Evolutionary conservation across 1,284 basidiomycete species (phyloP), one percentile per base, ranked within the genome.

Genomic region (Rhodotorula sp.): DNA sequence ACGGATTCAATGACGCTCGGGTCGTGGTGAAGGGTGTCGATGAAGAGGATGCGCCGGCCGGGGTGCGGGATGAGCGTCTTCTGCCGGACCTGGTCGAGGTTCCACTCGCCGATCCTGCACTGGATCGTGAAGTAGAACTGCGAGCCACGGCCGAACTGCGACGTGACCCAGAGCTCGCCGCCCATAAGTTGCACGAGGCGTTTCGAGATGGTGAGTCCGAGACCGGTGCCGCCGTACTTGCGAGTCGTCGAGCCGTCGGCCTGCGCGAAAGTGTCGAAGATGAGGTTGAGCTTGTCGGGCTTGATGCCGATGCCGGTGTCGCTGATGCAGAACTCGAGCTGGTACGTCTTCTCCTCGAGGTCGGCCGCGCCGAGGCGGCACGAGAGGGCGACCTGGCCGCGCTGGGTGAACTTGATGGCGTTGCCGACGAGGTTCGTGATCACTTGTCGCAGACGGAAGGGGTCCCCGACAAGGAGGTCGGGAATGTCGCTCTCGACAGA

Each of bases 271-370:
- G 96, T 99, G 80, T 99, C 95, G 81, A 99, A 99, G 79, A 99
- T 99, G 79, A 99, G 85, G 78, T 95, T 95, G 70, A 99, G 83
- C 84, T 99, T 99, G 81, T 99, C 96, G 81, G 94, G 94, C 76
- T 96, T 94, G 81, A 99, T 99, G 70, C 96, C 96, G 78, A 99
- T 99, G 74, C 96, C 96, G 1, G 94, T 97, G 80, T 99, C 96
- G 62, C 89, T 89, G 20, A 99, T 95, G 79, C 94, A 97, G 84
- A 99, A 97, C 82, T 98, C 93, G 44, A 99, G 84, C 63, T 92
- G 92, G 59, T 94, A 89, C 76, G 86, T 88, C 77, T 87, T 84
- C 76, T 90, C 87, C 75, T 90, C 87, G 76, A 89, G 86, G 78
- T 82, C 81, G 65, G 82, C 80, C 48, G 77, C 78, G 53, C 92